Evolutionary conservation across 805 yeast genomes (phyloP).

Genomic region (Kazachstania taianensis): DNA sequence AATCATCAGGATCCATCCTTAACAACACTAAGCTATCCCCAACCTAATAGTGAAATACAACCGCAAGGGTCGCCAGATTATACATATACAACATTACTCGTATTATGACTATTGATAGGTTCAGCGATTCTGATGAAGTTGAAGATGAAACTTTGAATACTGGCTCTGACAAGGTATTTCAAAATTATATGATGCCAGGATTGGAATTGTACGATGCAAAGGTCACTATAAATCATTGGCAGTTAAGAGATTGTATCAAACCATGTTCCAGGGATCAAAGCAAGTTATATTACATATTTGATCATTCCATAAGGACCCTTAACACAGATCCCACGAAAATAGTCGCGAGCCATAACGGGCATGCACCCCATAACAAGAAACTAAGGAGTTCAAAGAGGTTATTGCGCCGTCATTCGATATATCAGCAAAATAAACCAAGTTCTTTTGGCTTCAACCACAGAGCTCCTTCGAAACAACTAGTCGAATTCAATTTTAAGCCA

Average conservation of each 20-base stretch:
- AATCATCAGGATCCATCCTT: no score
- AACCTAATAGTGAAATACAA: no score
- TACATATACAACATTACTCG: no score
- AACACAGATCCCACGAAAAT: slow-evolving; percentile 27
- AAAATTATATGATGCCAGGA: slow-evolving; percentile 27
- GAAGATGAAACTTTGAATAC: slow-evolving; percentile 20
- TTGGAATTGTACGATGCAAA: slow-evolving; percentile 25
- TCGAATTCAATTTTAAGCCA: slow-evolving; percentile 54
- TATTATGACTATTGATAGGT: slow-evolving; percentile 5
- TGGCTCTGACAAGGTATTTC: slow-evolving; percentile 24
- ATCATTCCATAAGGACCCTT: slow-evolving; percentile 40
- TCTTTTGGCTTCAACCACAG: slow-evolving; percentile 6
- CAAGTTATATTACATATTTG: slow-evolving; percentile 48
- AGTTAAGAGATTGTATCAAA: slow-evolving; percentile 63
- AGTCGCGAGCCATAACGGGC: no score
- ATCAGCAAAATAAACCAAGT: not conserved
- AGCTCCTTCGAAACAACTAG: slow-evolving; percentile 28
- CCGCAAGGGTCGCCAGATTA: no score
- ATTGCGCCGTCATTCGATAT: slow-evolving; percentile 1
- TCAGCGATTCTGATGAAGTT: slow-evolving; percentile 7
- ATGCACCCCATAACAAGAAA: not conserved
- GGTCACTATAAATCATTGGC: slow-evolving; percentile 53
- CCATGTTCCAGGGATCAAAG: slow-evolving; percentile 34
- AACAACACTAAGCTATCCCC: no score
- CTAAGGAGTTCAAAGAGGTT: not conserved